phyloP scores from a whole-genome alignment of 192 early-diverging fungal genomes.

The Irineochytrium annulatum region DNA sequence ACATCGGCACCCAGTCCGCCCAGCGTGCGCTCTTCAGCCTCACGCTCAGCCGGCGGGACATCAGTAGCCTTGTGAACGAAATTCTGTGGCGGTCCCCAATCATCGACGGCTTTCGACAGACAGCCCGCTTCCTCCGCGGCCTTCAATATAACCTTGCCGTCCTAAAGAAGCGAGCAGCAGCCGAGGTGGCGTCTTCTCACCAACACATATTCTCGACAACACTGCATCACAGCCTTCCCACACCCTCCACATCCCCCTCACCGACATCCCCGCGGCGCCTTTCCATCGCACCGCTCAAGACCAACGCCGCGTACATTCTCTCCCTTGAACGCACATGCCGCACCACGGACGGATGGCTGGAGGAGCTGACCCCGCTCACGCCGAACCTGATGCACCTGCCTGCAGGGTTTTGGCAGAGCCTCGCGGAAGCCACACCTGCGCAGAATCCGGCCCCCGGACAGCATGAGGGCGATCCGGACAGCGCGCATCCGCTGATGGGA shows the following conservation, averaged over 20 bases:
- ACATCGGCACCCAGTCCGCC: background rate
- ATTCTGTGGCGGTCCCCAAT: background rate
- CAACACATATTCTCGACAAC: background rate
- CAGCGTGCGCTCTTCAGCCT: background rate
- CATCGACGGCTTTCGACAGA: background rate
- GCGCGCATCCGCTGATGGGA: background rate
- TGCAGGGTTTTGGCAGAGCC: background rate
- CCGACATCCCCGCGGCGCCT: background rate
- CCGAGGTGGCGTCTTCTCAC: no score
- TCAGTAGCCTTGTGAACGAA: background rate
- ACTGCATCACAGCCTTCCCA: background rate
- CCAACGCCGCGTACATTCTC: background rate
- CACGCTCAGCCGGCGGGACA: background rate
- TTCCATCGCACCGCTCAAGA: background rate
- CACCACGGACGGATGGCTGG: conserved; percentile 1
- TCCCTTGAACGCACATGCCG: background rate
- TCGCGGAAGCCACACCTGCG: no score
- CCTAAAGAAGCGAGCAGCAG: background rate
- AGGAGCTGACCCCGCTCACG: background rate
- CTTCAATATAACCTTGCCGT: background rate
- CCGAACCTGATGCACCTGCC: background rate
- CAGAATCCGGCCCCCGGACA: no score
- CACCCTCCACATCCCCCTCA: background rate
- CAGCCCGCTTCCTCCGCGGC: background rate
- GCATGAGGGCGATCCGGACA: background rate